Evolutionary conservation across 148 eudicot genomes (phyloP), one percentile per base, ranked within the genome.

Genomic region (Euryodendron excelsum): DNA sequence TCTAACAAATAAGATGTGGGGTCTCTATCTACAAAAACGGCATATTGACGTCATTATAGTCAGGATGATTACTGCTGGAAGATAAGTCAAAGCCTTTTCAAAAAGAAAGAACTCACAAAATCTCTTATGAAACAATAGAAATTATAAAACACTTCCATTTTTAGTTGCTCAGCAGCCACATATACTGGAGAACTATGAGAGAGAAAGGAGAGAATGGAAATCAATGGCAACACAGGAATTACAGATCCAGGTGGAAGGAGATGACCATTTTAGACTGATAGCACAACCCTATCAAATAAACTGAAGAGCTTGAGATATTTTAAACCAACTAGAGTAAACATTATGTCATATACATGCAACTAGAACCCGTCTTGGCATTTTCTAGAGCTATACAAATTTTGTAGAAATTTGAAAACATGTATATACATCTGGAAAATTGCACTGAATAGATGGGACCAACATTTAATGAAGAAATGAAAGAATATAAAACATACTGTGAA

Each of bases 401-500:
- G 25, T 17, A 36, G 39, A 25, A 34, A 62, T 64, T 7, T 30
- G 30, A 39, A 44, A 50, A 23, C 21, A 52, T 66, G 17, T 14
- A 65, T 52, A 66, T 31, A 23, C 23, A 69, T 78, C 68, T 25
- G 48, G 10, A 65, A 84, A 52, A 28, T 31, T 84, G 25, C 73
- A 78, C 52, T 13, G 14, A 45, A 45, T 23, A 21, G 55, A 61
- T n/a, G 14, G 37, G 3, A 55, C 9, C 10, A 63, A 78, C 27
- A 37, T 4, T 67, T 37, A 69, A 34, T 15, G 55, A 72, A 78
- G 41, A 75, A 41, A 84, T 45, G 8, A 79, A 20, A 69, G 37
- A 72, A 59, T 21, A 82, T 8, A 9, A 36, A 47, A 83, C 99
- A 84, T 91, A 96, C 99, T 85, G 88, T 47, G 97, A 87, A 84